These are phyloP conservation scores for Lichtheimia ornata DNA, from an alignment of 371 early-diverging fungal species.

Conservation along the genomic window DNA sequence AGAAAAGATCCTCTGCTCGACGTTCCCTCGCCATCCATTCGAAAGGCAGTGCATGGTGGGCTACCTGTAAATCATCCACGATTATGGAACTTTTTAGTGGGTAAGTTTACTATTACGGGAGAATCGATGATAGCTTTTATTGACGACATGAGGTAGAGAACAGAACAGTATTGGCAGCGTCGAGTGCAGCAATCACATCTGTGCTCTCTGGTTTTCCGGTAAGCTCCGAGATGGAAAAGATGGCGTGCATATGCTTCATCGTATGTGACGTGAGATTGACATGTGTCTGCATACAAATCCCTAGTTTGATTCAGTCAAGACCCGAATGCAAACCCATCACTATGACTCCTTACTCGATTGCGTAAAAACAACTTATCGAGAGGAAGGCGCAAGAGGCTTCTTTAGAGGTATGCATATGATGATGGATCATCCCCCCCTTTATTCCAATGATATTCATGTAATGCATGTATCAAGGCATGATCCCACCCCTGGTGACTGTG, in stretches of 20 bases:
- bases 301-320: slow-evolving; percentile 80
- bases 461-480: slow-evolving; percentile 48
- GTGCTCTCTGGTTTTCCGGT: slow-evolving; percentile 67
- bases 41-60: neutral
- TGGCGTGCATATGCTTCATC: neutral
- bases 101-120: slow-evolving; percentile 2
- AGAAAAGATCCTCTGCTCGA: slow-evolving; percentile 16
- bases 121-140: too few relatives aligned
- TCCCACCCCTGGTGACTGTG: slow-evolving; percentile 75
- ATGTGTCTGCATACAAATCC: slow-evolving; percentile 1
- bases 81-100: slow-evolving; percentile 10
- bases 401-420: slow-evolving; percentile 54
- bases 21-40: slow-evolving; percentile 3
- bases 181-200: slow-evolving; percentile 60
- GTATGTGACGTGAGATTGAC: neutral
- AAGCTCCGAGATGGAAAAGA: slow-evolving; percentile 15
- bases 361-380: slow-evolving; percentile 62
- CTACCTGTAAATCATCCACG: too few relatives aligned
- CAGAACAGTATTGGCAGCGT: slow-evolving; percentile 64
- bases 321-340: slow-evolving; percentile 79
- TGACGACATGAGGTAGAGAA: slow-evolving; percentile 31
- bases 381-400: slow-evolving; percentile 75
- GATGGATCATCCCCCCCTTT: neutral
- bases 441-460: neutral
- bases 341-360: slow-evolving; percentile 70